Percentiles rank a stretch among this genome's conserved stretches.
These are phyloP conservation scores for Tuber umbilicatum DNA, from an alignment of 495 filamentous ascomycete genomes.

Conservation along the genomic window DNA sequence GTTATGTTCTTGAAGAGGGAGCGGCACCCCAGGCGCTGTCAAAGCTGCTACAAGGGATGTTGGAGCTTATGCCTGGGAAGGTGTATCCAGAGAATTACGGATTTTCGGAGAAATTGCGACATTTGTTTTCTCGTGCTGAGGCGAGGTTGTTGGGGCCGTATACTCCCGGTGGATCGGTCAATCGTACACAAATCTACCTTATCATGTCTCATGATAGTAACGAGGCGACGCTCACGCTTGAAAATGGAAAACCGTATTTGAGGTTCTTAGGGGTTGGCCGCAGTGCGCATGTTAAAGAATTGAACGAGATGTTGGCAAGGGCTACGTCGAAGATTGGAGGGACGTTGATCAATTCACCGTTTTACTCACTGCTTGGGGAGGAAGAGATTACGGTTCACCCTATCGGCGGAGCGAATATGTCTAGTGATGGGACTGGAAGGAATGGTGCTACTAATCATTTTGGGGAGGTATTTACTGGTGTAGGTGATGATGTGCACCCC, in stretches of 20 bases:
- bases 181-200: conserved; percentile 60
- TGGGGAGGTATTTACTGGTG: conserved; percentile 55
- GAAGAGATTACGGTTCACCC: conserved; percentile 61
- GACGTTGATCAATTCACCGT: conserved; percentile 54
- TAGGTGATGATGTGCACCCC: conserved; percentile 48
- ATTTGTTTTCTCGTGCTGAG: conserved; percentile 48
- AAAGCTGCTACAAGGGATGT: conserved; percentile 53
- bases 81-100: conserved; percentile 44
- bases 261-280: conserved; percentile 55
- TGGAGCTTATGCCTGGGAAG: conserved; percentile 53
- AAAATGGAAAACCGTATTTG: conserved; percentile 55
- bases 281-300: conserved; percentile 50
- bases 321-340: conserved; percentile 55
- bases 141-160: conserved; percentile 55
- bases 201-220: conserved; percentile 67
- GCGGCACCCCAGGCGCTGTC: conserved; percentile 55
- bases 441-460: conserved; percentile 59
- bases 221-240: conserved; percentile 54
- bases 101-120: conserved; percentile 44
- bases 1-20: conserved; percentile 61
- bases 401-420: conserved; percentile 63
- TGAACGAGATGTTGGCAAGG: conserved; percentile 50
- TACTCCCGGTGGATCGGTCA: conserved; percentile 50
- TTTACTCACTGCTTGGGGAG: conserved; percentile 49
- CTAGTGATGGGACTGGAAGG: conserved; percentile 51